Evolutionary conservation across 140 eudicot genomes (phyloP), one percentile per base, ranked within the genome.

Genomic region (Stevia rebaudiana): DNA sequence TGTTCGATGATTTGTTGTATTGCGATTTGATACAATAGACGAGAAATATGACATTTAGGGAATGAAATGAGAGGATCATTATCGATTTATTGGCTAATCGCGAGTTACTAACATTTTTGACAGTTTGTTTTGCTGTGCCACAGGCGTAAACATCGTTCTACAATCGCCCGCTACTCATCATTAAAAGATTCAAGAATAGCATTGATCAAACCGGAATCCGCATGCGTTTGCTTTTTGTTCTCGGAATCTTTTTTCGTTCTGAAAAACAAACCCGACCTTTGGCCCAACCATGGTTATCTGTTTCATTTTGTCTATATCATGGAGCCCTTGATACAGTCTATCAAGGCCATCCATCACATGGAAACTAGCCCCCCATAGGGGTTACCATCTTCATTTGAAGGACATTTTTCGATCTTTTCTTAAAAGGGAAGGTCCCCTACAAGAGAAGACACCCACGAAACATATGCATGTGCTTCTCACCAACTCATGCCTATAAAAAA

Each of bases 111-210:
- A 91, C 74, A 78, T 80, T 75, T 78, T 82, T 84, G 94, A 84
- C 94, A 91, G 98, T 91, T 81, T 91, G 96, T 79, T 87, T 91
- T 84, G 96, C 96, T 84, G 89, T 91, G 82, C 98, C 91, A 61
- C 98, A 91, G 98, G 98, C 98, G 78, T 91, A 70, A 85, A 82
- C 74, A 66, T 87, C 88, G 80, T 82, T 67, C 83, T 83, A 54
- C 89, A 69, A 57, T 82, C 95, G 16, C 79, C 95, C 13, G 72
- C 85, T 40, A 81, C 86, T 68, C 90, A 86, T 80, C 94, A 77
- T 79, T 90, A 85, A 81, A 74, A 76, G 91, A 83, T 54, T 71
- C 82, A 61, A 51, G 49, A 68, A 56, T 61, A 15, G 24, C 77
- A 50, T 64, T 47, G 63, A 74, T 73, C 59, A 51, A 69, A 69